Conservation (phyloP, 306 rosid genomes). For the Castanopsis chinensis region DNA sequence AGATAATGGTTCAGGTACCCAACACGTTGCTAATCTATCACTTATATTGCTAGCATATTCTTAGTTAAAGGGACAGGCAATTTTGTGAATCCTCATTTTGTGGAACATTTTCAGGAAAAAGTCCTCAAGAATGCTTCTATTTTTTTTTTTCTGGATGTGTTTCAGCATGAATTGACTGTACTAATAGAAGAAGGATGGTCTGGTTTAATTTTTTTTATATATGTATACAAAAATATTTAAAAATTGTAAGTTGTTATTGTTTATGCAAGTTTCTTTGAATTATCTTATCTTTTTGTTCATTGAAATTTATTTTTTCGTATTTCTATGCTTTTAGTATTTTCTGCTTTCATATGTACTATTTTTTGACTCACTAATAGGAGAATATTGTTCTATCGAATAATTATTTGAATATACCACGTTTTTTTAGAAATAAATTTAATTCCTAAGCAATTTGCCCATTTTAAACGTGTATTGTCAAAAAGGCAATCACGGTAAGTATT, state of each 20-base stretch:
- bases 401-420: no score
- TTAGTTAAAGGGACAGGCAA: not conserved
- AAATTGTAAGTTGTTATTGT: not conserved
- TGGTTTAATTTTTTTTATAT: slow-evolving; percentile 2
- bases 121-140: not conserved
- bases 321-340: no score
- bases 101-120: not conserved
- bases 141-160: not conserved
- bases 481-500: no score
- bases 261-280: not conserved
- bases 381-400: no score
- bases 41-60: not conserved
- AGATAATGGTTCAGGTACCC: slow-evolving; percentile 3
- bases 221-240: not conserved
- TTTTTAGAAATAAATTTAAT: no score
- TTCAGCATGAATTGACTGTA: not conserved
- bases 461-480: no score
- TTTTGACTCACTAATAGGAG: no score
- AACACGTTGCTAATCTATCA: not conserved
- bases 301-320: no score
- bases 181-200: not conserved
- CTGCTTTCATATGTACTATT: no score
- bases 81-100: not conserved
- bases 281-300: no score
- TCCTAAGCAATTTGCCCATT: no score